Evolutionary conservation across 2,329 filamentous ascomycete genomes (phyloP), one percentile per base, ranked within the genome.

Genomic region (Immersiporthe knoxdaviesiana): DNA sequence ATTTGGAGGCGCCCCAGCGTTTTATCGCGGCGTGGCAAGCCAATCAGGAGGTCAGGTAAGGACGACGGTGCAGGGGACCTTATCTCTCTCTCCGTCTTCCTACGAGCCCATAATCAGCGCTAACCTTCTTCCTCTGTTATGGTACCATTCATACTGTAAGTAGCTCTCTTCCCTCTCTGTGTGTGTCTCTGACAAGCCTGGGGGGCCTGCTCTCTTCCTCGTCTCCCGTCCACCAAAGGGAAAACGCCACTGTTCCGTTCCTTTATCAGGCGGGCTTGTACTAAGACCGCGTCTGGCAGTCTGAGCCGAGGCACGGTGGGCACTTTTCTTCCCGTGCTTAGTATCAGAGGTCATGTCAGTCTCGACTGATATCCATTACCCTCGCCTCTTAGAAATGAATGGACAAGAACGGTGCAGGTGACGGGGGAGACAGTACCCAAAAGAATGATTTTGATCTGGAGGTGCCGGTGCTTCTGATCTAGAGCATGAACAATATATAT

Each of bases 31-130:
- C 63, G 35, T 35, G 11, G 37, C 52, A 65, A 5, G 37, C 63
- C 63, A 65, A 65, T 65, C 63, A 65, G 63, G n/a, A 65, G n/a
- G 63, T 11, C 35, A 30, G 7, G 10, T n/a, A 59, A 65, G 54
- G 37, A 44, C 14, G 63, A 59, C 14, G 24, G 37, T 44, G 14
- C 52, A 65, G 52, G 63, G 44, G 52, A 65, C 14, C 63, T 65
- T 65, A 65, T 65, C 63, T 62, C 21, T 65, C 44, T 47, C 44
- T 21, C 50, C 50, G 16, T 62, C n/a, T n/a, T n/a, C n/a, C n/a
- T n/a, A n/a, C n/a, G n/a, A n/a, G n/a, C n/a, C n/a, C n/a, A n/a
- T n/a, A n/a, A 50, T 65, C 35, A 14, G 52, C 63, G 37, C 63
- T 65, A 65, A 47, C 16, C 47, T 52, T 64, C 12, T 37, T 52